Base-by-base conservation (phyloP, 148 eudicot species). In the Polygonum aviculare region DNA sequence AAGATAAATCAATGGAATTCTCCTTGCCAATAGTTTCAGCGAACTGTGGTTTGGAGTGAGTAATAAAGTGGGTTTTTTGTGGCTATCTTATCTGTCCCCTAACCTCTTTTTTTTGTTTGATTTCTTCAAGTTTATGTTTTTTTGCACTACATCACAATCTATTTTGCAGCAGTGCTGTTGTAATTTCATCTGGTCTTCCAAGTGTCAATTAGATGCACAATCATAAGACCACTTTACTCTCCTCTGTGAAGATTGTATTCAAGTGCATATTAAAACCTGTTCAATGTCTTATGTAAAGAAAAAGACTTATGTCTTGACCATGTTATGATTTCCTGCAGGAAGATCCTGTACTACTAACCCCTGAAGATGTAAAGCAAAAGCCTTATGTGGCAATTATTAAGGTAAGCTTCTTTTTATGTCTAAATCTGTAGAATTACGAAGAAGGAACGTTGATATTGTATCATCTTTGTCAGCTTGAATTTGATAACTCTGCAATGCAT, bases 371-470 rank as follows among this genome's bases (percentile, higher is more conserved):
- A 77, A 83, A 81, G 51, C 94, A 91, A 78, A 93, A 95, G 88
- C 99, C 99, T 35, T 95, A 91, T 79, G 99, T 95, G 22, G 99
- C 99, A 59, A 90, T 95, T 47, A 93, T 95, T 18, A 95, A 95
- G 97, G 99, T 95, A 76, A 63, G 16, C 18, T 67, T 44, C 72
- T 67, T 67, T 63, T 9, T 15, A 67, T 16, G 21, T 36, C 14
- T 67, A 5, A 35, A 35, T 33, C 72, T 36, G 6, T 36, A 36
- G 38, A 67, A 67, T 31, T 33, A 35, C 12, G 19, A 54, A n/a
- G 57, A 51, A 51, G 18, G 26, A n/a, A 54, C 19, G 60, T 44
- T 44, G 11, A 44, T 65, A 63, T 55, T 63, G 63, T 57, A 57
- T 2, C 2, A 35, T 65, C 6, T 14, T 35, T 33, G 35, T 65